Base-by-base conservation (phyloP, 805 yeast genomes). In the Lipomyces yamanashiensis region DNA sequence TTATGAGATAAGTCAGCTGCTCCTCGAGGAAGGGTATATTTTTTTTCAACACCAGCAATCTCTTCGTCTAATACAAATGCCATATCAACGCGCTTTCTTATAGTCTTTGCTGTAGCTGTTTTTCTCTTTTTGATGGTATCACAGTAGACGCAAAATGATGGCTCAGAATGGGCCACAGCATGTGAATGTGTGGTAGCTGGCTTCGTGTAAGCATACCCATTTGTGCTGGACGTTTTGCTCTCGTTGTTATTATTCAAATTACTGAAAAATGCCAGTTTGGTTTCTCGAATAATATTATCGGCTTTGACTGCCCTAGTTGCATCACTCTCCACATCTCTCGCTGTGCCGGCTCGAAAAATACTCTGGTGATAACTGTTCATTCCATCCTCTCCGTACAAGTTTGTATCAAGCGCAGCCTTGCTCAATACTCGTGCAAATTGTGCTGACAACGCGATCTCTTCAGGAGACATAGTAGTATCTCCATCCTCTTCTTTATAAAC, bases 341-440 rank as follows among this genome's bases (percentile, higher is more conserved):
- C 33, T 7, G 50, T 33, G 21, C 21, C n/a, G 12, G 12, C 15
- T 17, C 34, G 12, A 33, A 45, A 45, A 15, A 45, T 19, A 45
- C 50, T 45, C 15, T 19, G 50, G 12, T 21, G 33, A 23, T 28
- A 45, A 23, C 1, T 17, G 7, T 19, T 43, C 10, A 21, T 8
- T 2, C 21, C 33, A 21, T 45, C 50, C 12, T 45, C 50, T 13
- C 4, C 47, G 21, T 43, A 15, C 21, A 28, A 28, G 28, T 28
- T 28, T 28, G 28, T 43, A n/a, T 43, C 47, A n/a, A 45, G 50
- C 55, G 39, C 39, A 13, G 55, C 44, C 7, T n/a, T 28, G 12
- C 55, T 17, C 1, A 52, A 44, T 7, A 52, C 37, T 21, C 45
- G 40, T 6, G 55, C 55, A 37, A 52, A 52, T 8, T 52, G 36